Evolutionary conservation across 1,284 basidiomycete genomes (phyloP), one percentile per base, ranked within the genome.

Genomic region (Irpex sp.): DNA sequence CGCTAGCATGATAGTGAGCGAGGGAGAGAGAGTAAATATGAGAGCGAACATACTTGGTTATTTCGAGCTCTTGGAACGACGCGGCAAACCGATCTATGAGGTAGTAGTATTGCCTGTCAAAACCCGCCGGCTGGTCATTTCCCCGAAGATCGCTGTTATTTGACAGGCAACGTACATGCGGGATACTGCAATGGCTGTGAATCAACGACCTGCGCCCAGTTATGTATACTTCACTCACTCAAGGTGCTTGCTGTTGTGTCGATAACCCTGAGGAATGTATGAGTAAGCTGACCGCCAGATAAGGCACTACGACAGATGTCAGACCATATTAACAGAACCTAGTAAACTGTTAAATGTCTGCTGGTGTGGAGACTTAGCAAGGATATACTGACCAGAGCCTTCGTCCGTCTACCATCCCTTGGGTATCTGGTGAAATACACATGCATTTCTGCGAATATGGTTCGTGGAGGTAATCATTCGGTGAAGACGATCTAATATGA

Each of bases 351-450:
- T 56, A 31, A 17, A 15, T 17, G 11, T 17, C 51, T 9, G 21
- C 51, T 17, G 51, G 19, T 9, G n/a, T 9, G 13, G 13, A 56
- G 21, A 56, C 40, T 44, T 26, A 31, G 26, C 17, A 56, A 15
- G 31, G 8, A 15, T 26, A 7, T 3, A 70, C 76, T 56, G 26
- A 79, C 78, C 11, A 71, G 62, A 58, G 66, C 71, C 66, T 71
- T 78, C 38, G 67, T 68, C 66, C 67, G 70, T 37, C 31, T 48
- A 31, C 38, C 0, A 56, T 79, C 78, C 5, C 61, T 71, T 0
- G 78, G 75, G 57, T 73, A 80, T 15, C 75, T 73, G 17, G 77
- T 72, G 62, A 71, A 78, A 66, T 79, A 80, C 11, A 80, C 70
- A 66, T 79, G 80, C 4, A 72, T 71, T 66, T 79, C 78, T 79